These are phyloP conservation scores for Suillus lakei DNA, from an alignment of 768 basidiomycete species.

Conservation along the genomic window DNA sequence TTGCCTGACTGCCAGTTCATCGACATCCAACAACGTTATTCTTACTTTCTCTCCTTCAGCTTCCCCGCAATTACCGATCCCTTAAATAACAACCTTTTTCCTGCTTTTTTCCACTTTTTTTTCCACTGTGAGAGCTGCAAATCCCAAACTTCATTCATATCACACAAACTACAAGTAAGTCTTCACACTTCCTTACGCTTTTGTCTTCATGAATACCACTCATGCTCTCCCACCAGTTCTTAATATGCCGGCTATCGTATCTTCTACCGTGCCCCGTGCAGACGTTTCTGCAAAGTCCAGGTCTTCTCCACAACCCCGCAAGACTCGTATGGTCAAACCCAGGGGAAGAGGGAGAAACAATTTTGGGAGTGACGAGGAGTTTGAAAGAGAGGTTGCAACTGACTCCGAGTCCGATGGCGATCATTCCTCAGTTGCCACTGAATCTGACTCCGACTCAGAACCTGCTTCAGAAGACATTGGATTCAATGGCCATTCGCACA, in stretches of 20 bases:
- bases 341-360: constrained; percentile 63
- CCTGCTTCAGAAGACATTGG: constrained; percentile 67
- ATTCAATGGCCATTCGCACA: constrained; percentile 52
- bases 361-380: constrained; percentile 78
- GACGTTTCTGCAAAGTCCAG: constrained; percentile 34
- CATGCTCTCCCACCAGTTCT: constrained; percentile 17
- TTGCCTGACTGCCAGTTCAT: constrained; percentile 20
- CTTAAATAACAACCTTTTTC: constrained; percentile 13
- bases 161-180: constrained; percentile 40
- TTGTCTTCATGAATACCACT: constrained; percentile 16
- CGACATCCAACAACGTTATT: constrained; percentile 9
- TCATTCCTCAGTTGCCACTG: constrained; percentile 60
- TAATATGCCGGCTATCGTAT: constrained; percentile 52
- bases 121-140: constrained; percentile 27
- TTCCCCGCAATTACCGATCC: constrained; percentile 17
- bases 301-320: constrained; percentile 36
- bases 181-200: constrained; percentile 25
- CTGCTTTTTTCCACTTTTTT: constrained; percentile 27
- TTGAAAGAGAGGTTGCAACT: constrained; percentile 70
- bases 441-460: constrained; percentile 74
- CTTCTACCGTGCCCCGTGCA: constrained; percentile 38
- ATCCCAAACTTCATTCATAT: constrained; percentile 33
- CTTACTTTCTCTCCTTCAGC: constrained; percentile 19
- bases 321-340: constrained; percentile 55
- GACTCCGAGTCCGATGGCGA: constrained; percentile 72